Evolutionary conservation across 345 rosid genomes (phyloP), one percentile per base, ranked within the genome.

Genomic region (Salix arbutifolia): DNA sequence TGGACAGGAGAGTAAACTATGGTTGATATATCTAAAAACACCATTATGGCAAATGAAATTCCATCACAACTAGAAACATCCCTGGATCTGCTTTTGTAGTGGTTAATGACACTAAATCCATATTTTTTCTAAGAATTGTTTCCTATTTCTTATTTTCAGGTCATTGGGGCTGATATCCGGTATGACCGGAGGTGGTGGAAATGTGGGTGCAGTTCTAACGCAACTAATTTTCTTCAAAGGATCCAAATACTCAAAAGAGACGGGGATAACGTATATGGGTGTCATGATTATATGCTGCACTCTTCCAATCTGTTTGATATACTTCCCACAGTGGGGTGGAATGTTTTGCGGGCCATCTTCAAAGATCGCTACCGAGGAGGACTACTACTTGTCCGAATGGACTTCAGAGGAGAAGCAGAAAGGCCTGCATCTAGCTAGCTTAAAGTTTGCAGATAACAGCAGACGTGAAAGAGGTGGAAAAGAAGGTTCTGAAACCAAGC

Each of bases 271-370:
- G 19, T 81, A 84, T 0, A 95, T 93, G 97, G 99, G 99, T 3
- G 33, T 90, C 11, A 93, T 90, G 97, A 84, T 92, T 8, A 77
- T 95, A 2, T 86, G 85, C n/a, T 93, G 97, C 88, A 73, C 91
- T 40, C 42, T 76, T 12, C 79, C 97, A 9, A 77, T 88, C n/a
- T 81, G 86, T 25, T 72, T 95, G 0, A 84, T 93, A 26, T 77
- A 90, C 79, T 95, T 95, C 81, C 99, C 99, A 5, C 97, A 93
- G 52, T 93, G 99, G 99, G 99, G 97, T 31, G 97, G 99, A 69
- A 93, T 95, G 96, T 88, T 95, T 68, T 88, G 87, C 50, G 91
- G 96, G 8, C 97, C 97, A 2, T 75, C 89, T 5, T 46, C 71
- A 40, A 79, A 81, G 31, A 50, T 72, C 8, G 66, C 86, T 13